Evolutionary conservation across 1,284 basidiomycete species (phyloP).

Genomic region (Exsudoporus floridanus): DNA sequence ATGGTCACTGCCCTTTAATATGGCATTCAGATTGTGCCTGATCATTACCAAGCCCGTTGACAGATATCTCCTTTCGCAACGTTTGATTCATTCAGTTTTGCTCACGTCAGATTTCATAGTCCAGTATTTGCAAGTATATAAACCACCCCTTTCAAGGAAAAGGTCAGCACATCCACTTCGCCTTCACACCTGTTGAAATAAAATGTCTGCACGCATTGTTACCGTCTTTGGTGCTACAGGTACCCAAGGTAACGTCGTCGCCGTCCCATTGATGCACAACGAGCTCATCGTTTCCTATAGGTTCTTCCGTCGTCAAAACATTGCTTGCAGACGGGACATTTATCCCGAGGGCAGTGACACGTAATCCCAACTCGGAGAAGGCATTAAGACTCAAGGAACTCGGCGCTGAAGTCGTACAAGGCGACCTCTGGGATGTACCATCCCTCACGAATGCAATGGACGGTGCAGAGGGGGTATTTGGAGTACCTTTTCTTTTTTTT

Average conservation of each 20-base stretch:
- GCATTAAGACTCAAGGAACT: conserved; percentile 27
- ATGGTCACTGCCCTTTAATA: too few species aligned
- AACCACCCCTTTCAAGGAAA: not conserved
- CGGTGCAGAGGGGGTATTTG: conserved; percentile 41
- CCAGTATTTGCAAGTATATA: too few species aligned
- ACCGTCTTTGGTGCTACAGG: conserved; percentile 28
- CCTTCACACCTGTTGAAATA: not conserved
- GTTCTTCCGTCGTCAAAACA: conserved; percentile 29
- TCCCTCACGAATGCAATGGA: conserved; percentile 35
- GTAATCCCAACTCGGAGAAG: conserved; percentile 30
- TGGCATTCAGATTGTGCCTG: too few species aligned
- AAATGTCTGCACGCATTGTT: conserved; percentile 21
- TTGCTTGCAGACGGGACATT: conserved; percentile 37
- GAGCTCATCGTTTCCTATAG: conserved; percentile 5
- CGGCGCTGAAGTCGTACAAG: conserved; percentile 38
- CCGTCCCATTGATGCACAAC: not conserved
- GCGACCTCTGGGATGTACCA: conserved; percentile 31
- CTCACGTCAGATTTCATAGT: not conserved
- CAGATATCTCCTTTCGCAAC: too few species aligned
- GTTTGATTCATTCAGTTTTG: too few species aligned
- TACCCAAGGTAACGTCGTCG: conserved; percentile 16
- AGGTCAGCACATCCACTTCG: not conserved
- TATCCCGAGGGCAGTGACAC: conserved; percentile 34
- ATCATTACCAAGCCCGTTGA: too few species aligned
- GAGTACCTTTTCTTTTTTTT: conserved; percentile 20